Base-by-base conservation (phyloP, 768 basidiomycete genomes). In the Mycena floridula region DNA sequence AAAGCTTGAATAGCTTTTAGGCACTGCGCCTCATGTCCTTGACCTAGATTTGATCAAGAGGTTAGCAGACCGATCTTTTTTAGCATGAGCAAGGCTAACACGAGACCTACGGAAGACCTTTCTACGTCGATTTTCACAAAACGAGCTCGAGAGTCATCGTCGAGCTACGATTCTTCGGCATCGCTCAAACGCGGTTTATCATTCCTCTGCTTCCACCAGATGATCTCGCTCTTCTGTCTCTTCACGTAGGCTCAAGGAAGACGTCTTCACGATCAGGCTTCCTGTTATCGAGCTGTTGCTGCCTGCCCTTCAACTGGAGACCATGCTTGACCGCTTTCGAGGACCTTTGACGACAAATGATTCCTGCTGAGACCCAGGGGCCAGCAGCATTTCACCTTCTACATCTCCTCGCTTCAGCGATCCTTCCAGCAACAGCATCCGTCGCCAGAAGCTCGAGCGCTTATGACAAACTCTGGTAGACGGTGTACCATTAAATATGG, bases 381-480 rank as follows among this genome's bases (percentile, higher is more conserved):
- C n/a, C n/a, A 48, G 39, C 50, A 36, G 16, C 45, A 49, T 26
- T 9, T 43, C 30, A 20, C 32, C 36, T 49, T 15, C 42, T 46
- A 30, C 46, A 39, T 43, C 51, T 23, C 42, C 55, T 16, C 43
- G 54, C 13, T 52, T 52, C 46, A 15, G 53, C 20, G 65, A 76
- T 28, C 65, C 72, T 2, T 69, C 74, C 6, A 53, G 68, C 3
- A 64, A 59, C 16, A 55, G 59, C 36, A 39, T 69, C 13, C 70
- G 79, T 20, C 70, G 74, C 38, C 63, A 67, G 51, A 86, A 84
- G 59, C 77, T 87, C 70, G 81, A 82, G 40, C 68, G 76, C 25
- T 63, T 87, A 40, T 68, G 77, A 42, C 75, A 70, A 54, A 79
- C 64, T 51, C 69, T 87, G 3, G 85, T 84, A 0, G 69, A 82